A percentile compares a stretch with the other conserved stretches of the same genome.
Conservation (phyloP, 495 filamentous ascomycete species). For the Hypoxylon cercidicola region DNA sequence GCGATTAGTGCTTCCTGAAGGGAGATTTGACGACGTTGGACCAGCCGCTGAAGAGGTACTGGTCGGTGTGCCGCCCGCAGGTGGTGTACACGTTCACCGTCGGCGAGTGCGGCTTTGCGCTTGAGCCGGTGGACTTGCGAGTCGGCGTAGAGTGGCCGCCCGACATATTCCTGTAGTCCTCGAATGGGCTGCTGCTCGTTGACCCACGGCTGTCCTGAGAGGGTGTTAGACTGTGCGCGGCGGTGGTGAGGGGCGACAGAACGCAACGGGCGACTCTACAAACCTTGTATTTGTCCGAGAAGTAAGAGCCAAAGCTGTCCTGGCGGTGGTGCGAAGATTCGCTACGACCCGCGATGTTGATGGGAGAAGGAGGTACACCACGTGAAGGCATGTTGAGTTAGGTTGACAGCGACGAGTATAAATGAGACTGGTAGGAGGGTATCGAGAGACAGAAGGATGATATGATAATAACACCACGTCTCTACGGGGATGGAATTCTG, state of each 20-base stretch:
- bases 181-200: constrained; percentile 13
- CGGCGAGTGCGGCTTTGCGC: constrained; percentile 38
- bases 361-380: constrained; percentile 17
- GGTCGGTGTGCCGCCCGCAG: constrained; percentile 48
- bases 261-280: constrained; percentile 1
- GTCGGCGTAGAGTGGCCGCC: constrained; percentile 7
- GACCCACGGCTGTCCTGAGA: constrained; percentile 14
- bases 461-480: neutral
- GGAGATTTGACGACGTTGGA: constrained; percentile 31
- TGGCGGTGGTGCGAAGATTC: constrained; percentile 28
- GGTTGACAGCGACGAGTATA: constrained; percentile 2
- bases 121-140: constrained; percentile 16
- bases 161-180: constrained; percentile 17
- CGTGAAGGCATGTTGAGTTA: constrained; percentile 35
- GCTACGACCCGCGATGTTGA: constrained; percentile 20
- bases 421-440: neutral
- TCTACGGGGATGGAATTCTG: constrained; percentile 1
- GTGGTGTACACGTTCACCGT: constrained; percentile 49
- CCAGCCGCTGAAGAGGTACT: constrained; percentile 47
- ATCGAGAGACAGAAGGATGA: neutral
- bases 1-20: constrained; percentile 36
- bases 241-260: neutral
- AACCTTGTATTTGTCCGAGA: constrained; percentile 43
- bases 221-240: constrained; percentile 14
- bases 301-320: constrained; percentile 40